These are phyloP conservation scores for Sonneratia caseolaris DNA, from an alignment of 345 rosid species.

Conservation along the genomic window DNA sequence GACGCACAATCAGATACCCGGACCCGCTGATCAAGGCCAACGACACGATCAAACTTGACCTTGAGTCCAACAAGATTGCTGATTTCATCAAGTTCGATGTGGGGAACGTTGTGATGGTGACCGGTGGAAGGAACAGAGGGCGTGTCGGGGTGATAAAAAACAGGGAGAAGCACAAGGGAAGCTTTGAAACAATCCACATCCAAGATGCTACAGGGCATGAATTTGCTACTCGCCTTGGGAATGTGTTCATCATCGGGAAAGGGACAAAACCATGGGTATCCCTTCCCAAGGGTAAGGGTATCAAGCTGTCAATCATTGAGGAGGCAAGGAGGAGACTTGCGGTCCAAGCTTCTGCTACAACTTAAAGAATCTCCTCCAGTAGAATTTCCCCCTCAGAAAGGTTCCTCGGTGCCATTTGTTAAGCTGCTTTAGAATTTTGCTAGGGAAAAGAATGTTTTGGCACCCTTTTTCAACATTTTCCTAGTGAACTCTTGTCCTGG, in stretches of 20 bases:
- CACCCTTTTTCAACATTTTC: not conserved
- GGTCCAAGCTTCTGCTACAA: slow-evolving; percentile 36
- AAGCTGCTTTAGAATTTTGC: not conserved
- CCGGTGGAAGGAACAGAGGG: slow-evolving; percentile 88
- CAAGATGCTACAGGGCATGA: slow-evolving; percentile 71
- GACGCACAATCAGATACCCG: slow-evolving; percentile 83
- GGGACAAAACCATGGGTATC: slow-evolving; percentile 84
- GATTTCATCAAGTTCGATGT: slow-evolving; percentile 85
- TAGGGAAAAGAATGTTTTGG: not conserved
- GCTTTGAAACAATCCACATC: slow-evolving; percentile 70
- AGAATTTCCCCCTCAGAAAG: not conserved
- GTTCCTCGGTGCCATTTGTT: not conserved
- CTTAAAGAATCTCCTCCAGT: not conserved
- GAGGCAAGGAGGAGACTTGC: slow-evolving; percentile 78
- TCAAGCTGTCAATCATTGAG: slow-evolving; percentile 69
- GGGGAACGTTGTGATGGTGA: slow-evolving; percentile 87
- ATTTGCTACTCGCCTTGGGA: slow-evolving; percentile 80
- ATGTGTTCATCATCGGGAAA: slow-evolving; percentile 72
- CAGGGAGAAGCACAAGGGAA: slow-evolving; percentile 85
- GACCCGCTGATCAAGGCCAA: slow-evolving; percentile 84
- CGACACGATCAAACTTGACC: slow-evolving; percentile 76
- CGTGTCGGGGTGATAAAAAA: slow-evolving; percentile 75
- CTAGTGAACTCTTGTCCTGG: not conserved
- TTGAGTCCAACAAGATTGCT: slow-evolving; percentile 57
- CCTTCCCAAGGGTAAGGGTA: slow-evolving; percentile 87